Base-by-base conservation (phyloP, 2,329 filamentous ascomycete species). In the Aspergillus latus region DNA sequence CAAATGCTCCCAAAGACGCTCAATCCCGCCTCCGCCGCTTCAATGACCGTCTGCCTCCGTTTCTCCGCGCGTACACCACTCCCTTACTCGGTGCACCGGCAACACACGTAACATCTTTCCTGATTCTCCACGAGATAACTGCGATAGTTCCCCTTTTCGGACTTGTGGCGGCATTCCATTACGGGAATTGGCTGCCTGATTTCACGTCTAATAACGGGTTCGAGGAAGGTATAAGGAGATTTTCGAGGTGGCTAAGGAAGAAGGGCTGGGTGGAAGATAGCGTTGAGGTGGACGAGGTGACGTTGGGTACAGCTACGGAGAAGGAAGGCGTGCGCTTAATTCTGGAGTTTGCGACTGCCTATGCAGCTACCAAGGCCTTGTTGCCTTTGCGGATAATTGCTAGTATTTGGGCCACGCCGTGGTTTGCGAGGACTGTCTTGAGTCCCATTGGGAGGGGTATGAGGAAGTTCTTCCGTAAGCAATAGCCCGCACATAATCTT, bases 111-210 rank as follows among this genome's bases (percentile, higher is more conserved):
- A 84, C 88, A 1, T 87, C 93, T 0, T 99, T 99, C 72, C 79
- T 97, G 9, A 78, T 97, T 39, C 82, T 99, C 0, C 94, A 99
- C 77, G 94, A 99, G 74, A 71, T 97, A 44, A 97, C 94, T 0
- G 93, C 94, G 8, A 77, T 97, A 9, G 73, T 93, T 1, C 93
- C 93, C 0, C 75, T 97, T 0, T 72, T 95, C 39, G 87, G 84
- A 0, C 81, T 97, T 1, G 86, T 89, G 21, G 86, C 82, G 0
- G 71, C 85, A 1, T 96, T 99, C 73, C 90, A 97, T 75, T 92
- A 90, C 70, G 85, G 85, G 1, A 80, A 86, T 59, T 89, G 88
- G 80, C 80, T 91, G 29, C 92, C 93, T 0, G 74, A 81, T 4
- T 78, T 77, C 61, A 61, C 65, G 6, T 65, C 67, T 4, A 67